These are phyloP conservation scores for Sphagnurus paluster DNA, from an alignment of 1,284 basidiomycete genomes.

Conservation along the genomic window DNA sequence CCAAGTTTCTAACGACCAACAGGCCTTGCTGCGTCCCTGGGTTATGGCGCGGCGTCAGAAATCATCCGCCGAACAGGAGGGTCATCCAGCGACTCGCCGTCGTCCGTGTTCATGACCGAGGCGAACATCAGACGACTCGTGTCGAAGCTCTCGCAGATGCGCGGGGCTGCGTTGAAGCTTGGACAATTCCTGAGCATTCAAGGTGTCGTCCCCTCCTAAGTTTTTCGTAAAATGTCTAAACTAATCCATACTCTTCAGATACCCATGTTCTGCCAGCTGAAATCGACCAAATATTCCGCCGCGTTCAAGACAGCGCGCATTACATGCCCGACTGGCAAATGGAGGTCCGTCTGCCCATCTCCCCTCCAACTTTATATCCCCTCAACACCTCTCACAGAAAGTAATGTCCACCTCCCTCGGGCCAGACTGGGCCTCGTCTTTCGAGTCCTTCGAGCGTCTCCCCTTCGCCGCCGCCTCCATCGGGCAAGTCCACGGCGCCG, in stretches of 20 bases:
- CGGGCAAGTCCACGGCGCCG: constrained; percentile 90
- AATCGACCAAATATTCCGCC: constrained; percentile 85
- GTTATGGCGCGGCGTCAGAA: constrained; percentile 71
- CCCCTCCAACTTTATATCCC: constrained; percentile 3
- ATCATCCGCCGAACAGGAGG: constrained; percentile 45
- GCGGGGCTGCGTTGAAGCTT: constrained; percentile 94
- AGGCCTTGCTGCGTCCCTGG: constrained; percentile 74
- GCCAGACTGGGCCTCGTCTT: constrained; percentile 71
- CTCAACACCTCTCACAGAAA: constrained; percentile 46
- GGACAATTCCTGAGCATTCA: constrained; percentile 99
- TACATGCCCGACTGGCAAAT: constrained; percentile 99
- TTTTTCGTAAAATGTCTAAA: neutral
- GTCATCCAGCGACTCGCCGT: constrained; percentile 32
- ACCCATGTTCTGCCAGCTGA: constrained; percentile 88
- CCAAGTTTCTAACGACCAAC: no score
- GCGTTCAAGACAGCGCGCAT: constrained; percentile 94
- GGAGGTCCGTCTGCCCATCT: constrained; percentile 60
- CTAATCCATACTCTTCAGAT: constrained; percentile 45
- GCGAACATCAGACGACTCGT: constrained; percentile 90
- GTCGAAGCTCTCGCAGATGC: constrained; percentile 90
- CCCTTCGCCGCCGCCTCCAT: constrained; percentile 98
- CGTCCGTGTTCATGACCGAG: constrained; percentile 82
- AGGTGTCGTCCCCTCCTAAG: constrained; percentile 46
- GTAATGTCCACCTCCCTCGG: constrained; percentile 81
- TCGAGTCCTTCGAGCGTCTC: constrained; percentile 77